Percentiles rank a stretch among this genome's conserved stretches.
These are phyloP conservation scores for Bruguiera hainesii DNA, from an alignment of 441 rosid species.

Conservation along the genomic window DNA sequence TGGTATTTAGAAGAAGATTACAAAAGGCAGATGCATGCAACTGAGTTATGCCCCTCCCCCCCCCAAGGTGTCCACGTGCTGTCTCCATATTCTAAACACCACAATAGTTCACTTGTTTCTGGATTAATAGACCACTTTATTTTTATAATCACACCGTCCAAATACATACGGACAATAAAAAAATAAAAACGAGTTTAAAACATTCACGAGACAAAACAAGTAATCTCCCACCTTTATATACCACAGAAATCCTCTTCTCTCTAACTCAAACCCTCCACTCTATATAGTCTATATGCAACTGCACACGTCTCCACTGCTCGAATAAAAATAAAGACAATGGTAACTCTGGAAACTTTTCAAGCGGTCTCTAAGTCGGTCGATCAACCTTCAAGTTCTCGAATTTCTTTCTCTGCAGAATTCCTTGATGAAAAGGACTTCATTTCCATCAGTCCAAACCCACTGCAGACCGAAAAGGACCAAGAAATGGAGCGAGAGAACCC, in stretches of 20 bases:
- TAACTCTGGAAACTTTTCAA: slow-evolving; percentile 43
- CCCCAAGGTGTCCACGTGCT: slow-evolving; percentile 58
- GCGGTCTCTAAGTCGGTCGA: slow-evolving; percentile 35
- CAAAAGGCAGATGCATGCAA: too few relatives aligned
- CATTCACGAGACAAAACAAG: slow-evolving; percentile 1
- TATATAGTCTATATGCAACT: background rate
- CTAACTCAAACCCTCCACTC: slow-evolving; percentile 8
- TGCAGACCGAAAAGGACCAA: slow-evolving; percentile 16
- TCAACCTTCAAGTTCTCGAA: slow-evolving; percentile 55
- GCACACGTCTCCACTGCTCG: background rate
- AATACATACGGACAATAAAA: slow-evolving; percentile 26
- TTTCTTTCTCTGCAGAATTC: slow-evolving; percentile 82
- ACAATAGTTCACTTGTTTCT: slow-evolving; percentile 39
- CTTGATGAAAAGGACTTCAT: slow-evolving; percentile 67
- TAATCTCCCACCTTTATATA: slow-evolving; percentile 32
- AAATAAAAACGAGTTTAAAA: slow-evolving; percentile 9
- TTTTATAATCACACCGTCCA: slow-evolving; percentile 42
- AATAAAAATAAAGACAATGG: slow-evolving; percentile 29
- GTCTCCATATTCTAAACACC: slow-evolving; percentile 44
- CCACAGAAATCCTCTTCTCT: slow-evolving; percentile 26
- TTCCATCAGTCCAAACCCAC: slow-evolving; percentile 55
- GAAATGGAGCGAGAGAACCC: slow-evolving; percentile 35
- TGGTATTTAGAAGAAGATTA: too few relatives aligned
- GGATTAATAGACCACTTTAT: slow-evolving; percentile 31
- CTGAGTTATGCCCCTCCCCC: too few relatives aligned